Percentiles rank a stretch among this genome's conserved stretches.
phyloP scores from a whole-genome alignment of 345 rosid species.

The Abelmoschus esculentus region DNA sequence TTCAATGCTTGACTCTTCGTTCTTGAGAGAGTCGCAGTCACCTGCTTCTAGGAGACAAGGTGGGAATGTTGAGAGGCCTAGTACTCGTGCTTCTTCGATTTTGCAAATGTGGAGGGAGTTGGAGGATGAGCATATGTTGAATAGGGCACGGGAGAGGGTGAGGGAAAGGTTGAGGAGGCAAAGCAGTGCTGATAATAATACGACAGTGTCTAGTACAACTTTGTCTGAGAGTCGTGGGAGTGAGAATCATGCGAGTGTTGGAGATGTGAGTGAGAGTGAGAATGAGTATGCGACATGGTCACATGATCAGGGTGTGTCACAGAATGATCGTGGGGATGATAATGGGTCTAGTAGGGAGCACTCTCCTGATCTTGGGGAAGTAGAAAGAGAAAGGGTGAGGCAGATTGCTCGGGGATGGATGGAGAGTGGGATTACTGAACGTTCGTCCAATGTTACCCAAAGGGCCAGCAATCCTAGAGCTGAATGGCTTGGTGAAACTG shows the following conservation, averaged over 20 bases:
- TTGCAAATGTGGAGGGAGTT: constrained; percentile 98
- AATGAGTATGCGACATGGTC: constrained; percentile 79
- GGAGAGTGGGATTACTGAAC: constrained; percentile 74
- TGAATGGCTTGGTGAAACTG: constrained; percentile 96
- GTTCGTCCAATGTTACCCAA: constrained; percentile 47
- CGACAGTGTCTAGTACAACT: constrained; percentile 35
- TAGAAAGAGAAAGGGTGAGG: constrained; percentile 58
- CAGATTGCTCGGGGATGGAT: constrained; percentile 49
- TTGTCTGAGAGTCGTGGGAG: constrained; percentile 49
- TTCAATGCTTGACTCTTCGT: constrained; percentile 91
- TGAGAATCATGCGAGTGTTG: constrained; percentile 55
- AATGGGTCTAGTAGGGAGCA: constrained; percentile 76
- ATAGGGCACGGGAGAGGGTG: too few species aligned
- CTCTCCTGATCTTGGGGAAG: constrained; percentile 85
- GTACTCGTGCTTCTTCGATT: constrained; percentile 74
- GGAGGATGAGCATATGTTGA: constrained; percentile 79
- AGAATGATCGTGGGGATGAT: constrained; percentile 44
- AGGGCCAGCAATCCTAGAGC: constrained; percentile 56
- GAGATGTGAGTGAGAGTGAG: constrained; percentile 28
- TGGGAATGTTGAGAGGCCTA: constrained; percentile 62
- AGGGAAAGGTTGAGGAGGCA: too few species aligned
- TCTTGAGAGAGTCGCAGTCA: constrained; percentile 79
- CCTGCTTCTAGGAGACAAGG: constrained; percentile 72
- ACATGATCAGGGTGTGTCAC: constrained; percentile 44
- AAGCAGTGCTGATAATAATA: constrained; percentile 39